Evolutionary conservation across 2,329 filamentous ascomycete species (phyloP).

Genomic region (Talaromyces sp.): DNA sequence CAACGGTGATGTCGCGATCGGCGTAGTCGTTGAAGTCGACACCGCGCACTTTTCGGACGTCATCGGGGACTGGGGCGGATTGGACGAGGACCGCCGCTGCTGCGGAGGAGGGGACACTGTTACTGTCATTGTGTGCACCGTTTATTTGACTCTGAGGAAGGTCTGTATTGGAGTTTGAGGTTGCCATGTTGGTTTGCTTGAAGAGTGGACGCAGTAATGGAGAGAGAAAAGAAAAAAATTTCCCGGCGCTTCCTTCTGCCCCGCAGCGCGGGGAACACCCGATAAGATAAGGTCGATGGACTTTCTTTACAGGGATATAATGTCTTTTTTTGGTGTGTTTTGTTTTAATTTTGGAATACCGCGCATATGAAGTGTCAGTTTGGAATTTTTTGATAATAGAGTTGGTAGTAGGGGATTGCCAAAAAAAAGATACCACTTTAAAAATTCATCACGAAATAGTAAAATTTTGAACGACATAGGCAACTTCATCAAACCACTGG

Average conservation of each 20-base stretch:
- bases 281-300: background rate
- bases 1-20: conserved; percentile 69
- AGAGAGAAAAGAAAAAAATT: background rate
- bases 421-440: background rate
- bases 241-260: background rate
- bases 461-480: too few relatives aligned
- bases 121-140: background rate
- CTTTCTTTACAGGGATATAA: too few relatives aligned
- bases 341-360: too few relatives aligned
- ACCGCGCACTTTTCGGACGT: conserved; percentile 75
- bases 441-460: background rate
- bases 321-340: too few relatives aligned
- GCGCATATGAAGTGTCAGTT: too few relatives aligned
- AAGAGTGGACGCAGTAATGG: background rate
- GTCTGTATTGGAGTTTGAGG: background rate
- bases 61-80: conserved; percentile 74
- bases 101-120: conserved; percentile 39
- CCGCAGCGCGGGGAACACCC: background rate
- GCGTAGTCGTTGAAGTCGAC: conserved; percentile 82
- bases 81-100: conserved; percentile 79
- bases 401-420: background rate
- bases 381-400: too few relatives aligned
- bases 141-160: background rate
- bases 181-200: background rate
- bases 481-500: too few relatives aligned